Evolutionary conservation across 805 yeast genomes (phyloP).

Genomic region (Komagataella phaffii): DNA sequence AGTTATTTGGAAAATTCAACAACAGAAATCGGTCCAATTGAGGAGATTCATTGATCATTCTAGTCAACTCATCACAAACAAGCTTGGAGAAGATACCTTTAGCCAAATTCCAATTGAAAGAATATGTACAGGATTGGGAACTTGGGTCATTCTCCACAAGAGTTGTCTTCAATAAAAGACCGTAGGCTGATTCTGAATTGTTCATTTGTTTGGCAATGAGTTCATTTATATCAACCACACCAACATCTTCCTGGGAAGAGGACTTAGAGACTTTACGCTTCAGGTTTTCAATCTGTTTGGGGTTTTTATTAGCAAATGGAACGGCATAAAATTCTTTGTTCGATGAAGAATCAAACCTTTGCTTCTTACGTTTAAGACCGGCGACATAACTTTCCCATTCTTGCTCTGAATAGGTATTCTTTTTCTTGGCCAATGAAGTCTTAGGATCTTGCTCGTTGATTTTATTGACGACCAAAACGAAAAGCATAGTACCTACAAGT

Average conservation of each 20-base stretch:
- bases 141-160: slow-evolving; percentile 13
- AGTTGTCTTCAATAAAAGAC: slow-evolving; percentile 36
- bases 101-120: slow-evolving; percentile 17
- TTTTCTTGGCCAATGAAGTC: slow-evolving; percentile 14
- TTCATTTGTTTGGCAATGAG: slow-evolving; percentile 32
- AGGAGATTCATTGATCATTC: slow-evolving; percentile 11
- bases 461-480: slow-evolving; percentile 16
- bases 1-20: slow-evolving; percentile 43
- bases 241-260: slow-evolving; percentile 11
- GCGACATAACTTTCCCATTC: slow-evolving; percentile 30
- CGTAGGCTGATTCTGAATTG: slow-evolving; percentile 30
- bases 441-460: slow-evolving; percentile 18
- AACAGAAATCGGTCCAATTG: slow-evolving; percentile 34
- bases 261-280: slow-evolving; percentile 5
- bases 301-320: slow-evolving; percentile 9
- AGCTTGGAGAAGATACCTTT: slow-evolving; percentile 39
- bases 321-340: slow-evolving; percentile 13
- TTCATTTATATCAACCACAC: slow-evolving; percentile 35
- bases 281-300: slow-evolving; percentile 3
- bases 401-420: slow-evolving; percentile 29
- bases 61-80: slow-evolving; percentile 21
- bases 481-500: slow-evolving; percentile 29
- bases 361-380: slow-evolving; percentile 16
- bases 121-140: slow-evolving; percentile 14
- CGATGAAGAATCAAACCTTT: slow-evolving; percentile 11